Evolutionary conservation across 345 rosid genomes (phyloP), one percentile per base, ranked within the genome.

Genomic region (Populus deltoides): DNA sequence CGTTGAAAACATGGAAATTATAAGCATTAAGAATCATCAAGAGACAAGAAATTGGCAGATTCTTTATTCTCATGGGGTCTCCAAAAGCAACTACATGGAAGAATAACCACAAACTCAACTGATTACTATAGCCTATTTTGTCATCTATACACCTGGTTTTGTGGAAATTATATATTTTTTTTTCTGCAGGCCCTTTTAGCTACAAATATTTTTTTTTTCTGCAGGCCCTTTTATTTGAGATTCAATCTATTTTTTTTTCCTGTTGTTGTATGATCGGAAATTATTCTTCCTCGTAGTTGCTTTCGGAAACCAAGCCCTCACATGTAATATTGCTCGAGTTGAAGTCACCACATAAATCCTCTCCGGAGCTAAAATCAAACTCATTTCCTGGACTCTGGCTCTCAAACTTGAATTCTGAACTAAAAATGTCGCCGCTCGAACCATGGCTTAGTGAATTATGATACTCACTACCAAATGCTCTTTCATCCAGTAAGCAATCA

Each of bases 371-470:
- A 39, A 86, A 85, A 75, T 83, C 86, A 9, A 87, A 86, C 51
- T 78, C 88, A 66, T 74, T 83, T 74, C 88, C 91, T 22, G 85
- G 67, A 75, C 79, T 83, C 63, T 81, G 91, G 71, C 80, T 76
- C 80, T 86, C 87, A 11, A 90, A 86, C 65, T 86, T 85, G 80
- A 92, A 87, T 66, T 81, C 80, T 24, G 93, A 68, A 74, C 78
- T 73, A 71, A 82, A 80, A 75, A 87, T 79, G 43, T 91, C 89
- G 24, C 79, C 82, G 9, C 77, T 65, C 13, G 84, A 87, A 17
- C 78, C 83, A 43, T 79, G 77, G 68, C 77, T 75, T 18, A 53
- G 59, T 59, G 82, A 86, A 75, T 76, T 68, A 17, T 81, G 75
- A 75, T 81, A 62, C 66, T 77, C 85, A 41, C 82, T 65, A 41